Percentiles rank a stretch among this genome's conserved stretches.
Evolutionary conservation across 345 rosid species (phyloP).

Genomic region (Xanthoceras sorbifolium): DNA sequence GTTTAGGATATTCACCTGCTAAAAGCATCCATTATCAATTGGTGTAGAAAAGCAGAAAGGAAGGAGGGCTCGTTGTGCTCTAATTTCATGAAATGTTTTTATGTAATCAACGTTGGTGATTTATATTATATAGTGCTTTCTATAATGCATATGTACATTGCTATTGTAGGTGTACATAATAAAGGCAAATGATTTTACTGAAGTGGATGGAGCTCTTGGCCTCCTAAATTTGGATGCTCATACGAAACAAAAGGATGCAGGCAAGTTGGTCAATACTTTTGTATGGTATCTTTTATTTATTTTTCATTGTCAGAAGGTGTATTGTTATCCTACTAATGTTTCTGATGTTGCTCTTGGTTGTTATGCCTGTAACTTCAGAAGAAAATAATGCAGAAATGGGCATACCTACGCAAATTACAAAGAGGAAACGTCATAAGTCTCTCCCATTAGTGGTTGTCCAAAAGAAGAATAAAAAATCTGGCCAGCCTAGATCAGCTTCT

Average conservation of each 20-base stretch:
- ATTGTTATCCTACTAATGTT: not conserved
- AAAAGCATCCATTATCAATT: not conserved
- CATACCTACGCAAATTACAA: constrained; percentile 24
- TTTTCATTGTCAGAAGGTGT: constrained; percentile 14
- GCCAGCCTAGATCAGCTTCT: constrained; percentile 29
- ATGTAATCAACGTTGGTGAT: constrained; percentile 1
- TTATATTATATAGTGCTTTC: not conserved
- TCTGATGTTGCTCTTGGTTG: constrained; percentile 16
- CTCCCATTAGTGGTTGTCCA: constrained; percentile 46
- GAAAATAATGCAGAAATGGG: constrained; percentile 30
- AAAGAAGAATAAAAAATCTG: constrained; percentile 42
- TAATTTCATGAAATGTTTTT: not conserved
- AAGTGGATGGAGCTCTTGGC: constrained; percentile 71
- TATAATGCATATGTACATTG: constrained; percentile 14
- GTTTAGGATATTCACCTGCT: not conserved
- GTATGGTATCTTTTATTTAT: constrained; percentile 15
- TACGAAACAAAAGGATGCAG: constrained; percentile 49
- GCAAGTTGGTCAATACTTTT: constrained; percentile 33
- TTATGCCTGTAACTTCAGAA: constrained; percentile 13
- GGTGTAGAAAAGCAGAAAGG: not conserved
- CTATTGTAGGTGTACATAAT: constrained; percentile 55
- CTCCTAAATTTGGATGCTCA: constrained; percentile 69
- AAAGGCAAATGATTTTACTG: constrained; percentile 59
- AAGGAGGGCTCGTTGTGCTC: not conserved
- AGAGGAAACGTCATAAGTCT: constrained; percentile 51